Evolutionary conservation across 73 alveolate genomes (phyloP).

Genomic region (Urostyla sp.): DNA sequence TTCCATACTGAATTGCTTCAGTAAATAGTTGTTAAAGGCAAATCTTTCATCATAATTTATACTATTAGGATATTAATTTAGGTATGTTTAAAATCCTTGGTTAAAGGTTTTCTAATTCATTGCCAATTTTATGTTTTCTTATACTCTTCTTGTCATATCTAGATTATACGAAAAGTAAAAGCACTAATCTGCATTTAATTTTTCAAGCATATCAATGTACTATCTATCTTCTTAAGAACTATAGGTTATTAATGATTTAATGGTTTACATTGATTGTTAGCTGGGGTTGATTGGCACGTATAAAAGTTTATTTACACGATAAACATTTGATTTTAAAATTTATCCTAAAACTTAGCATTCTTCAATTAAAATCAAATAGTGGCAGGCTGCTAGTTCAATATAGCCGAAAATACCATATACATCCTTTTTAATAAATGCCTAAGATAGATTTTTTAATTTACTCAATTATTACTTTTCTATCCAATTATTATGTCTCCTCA

Average conservation of each 20-base stretch:
- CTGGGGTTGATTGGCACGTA: constrained; percentile 69
- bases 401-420: constrained; percentile 26
- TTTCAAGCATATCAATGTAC: constrained; percentile 78
- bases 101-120: constrained; percentile 54
- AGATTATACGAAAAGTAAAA: constrained; percentile 92
- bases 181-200: constrained; percentile 76
- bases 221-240: constrained; percentile 59
- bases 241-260: not conserved
- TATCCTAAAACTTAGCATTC: constrained; percentile 60
- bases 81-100: constrained; percentile 10
- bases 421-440: not conserved
- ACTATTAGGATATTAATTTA: not conserved
- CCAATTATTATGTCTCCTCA: not conserved
- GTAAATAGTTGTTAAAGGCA: constrained; percentile 88
- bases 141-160: constrained; percentile 83
- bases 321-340: constrained; percentile 55
- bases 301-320: constrained; percentile 68
- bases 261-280: not conserved
- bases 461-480: not conserved
- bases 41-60: constrained; percentile 54
- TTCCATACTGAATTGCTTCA: constrained; percentile 72
- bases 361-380: constrained; percentile 6
- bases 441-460: not conserved
- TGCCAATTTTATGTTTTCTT: constrained; percentile 48
- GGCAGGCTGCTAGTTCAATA: not conserved